Evolutionary conservation across 106 monocot genomes (phyloP), one percentile per base, ranked within the genome.

Genomic region (Amphibolis antarctica): DNA sequence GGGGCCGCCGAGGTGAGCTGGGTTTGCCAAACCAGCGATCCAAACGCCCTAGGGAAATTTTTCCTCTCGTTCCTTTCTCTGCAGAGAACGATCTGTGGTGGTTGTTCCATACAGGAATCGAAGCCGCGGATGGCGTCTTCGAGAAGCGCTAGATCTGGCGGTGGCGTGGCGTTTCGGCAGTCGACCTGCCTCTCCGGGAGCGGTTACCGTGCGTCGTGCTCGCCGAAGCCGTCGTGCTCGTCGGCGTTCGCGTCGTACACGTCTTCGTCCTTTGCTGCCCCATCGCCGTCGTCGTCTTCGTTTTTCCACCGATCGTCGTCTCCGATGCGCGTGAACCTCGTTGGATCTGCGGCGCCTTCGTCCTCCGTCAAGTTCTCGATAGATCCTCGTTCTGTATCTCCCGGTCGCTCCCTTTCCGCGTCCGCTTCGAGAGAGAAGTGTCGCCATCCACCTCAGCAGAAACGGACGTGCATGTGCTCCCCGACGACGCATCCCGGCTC

Each of bases 401-500:
- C 78, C n/a, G 70, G 75, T 22, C 74, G 71, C 0, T 78, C 81
- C 23, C 28, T 63, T 30, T 42, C 46, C 55, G 2, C 45, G 25
- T 0, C 46, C 20, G 60, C 27, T 29, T 15, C 25, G 28, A 51
- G 65, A 42, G 68, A 61, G 27, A 55, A 30, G 24, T 62, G 31
- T 55, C 69, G 42, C 45, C 76, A 31, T 17, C 28, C 29, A 45
- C 36, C 53, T 17, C 47, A 23, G 12, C 53, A 21, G 65, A 28
- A 53, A 67, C 68, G 72, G 57, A 83, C 80, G 18, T 93, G 93
- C 72, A 75, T 77, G 79, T 93, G 93, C 70, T 81, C 93, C 0
- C 93, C 93, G 42, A 93, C 88, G 29, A 89, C 78, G 1, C 93
- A 93, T 26, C 93, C 93, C 0, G 93, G 93, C 1, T 93, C 93